Percentiles rank a stretch among this genome's conserved stretches.
Evolutionary conservation across 768 basidiomycete species (phyloP).

Genomic region (Cyclocybe cylindracea): DNA sequence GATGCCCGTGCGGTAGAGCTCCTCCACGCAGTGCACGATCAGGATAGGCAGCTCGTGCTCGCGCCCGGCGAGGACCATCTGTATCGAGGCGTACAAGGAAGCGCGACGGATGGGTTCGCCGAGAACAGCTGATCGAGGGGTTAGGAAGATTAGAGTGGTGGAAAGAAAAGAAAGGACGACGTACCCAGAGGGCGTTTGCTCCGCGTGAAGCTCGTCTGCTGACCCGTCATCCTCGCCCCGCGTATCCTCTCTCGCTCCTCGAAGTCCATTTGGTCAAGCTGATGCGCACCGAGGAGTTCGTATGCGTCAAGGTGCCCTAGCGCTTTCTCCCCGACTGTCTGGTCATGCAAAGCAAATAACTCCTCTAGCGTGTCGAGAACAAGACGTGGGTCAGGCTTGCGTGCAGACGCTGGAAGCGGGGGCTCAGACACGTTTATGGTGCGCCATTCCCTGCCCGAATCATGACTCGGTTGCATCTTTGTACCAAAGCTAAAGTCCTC

Average conservation of each 20-base stretch:
- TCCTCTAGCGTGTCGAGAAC: constrained; percentile 16
- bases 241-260: constrained; percentile 17
- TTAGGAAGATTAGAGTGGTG: not conserved
- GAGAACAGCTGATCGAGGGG: constrained; percentile 28
- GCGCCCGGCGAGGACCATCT: constrained; percentile 32
- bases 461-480: not conserved
- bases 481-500: not conserved
- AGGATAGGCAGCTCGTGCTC: constrained; percentile 41
- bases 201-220: constrained; percentile 9
- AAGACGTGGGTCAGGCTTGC: constrained; percentile 22
- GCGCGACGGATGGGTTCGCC: constrained; percentile 36
- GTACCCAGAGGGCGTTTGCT: constrained; percentile 7
- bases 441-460: not conserved
- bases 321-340: not conserved
- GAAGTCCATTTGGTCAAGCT: constrained; percentile 20
- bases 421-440: too few species aligned
- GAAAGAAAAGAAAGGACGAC: not conserved
- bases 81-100: constrained; percentile 33
- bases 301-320: constrained; percentile 15
- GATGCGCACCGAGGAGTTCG: constrained; percentile 20
- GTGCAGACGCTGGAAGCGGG: constrained; percentile 12
- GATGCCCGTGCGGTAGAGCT: constrained; percentile 42
- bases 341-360: constrained; percentile 8
- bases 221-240: not conserved
- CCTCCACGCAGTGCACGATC: constrained; percentile 41